These are phyloP conservation scores for Sphenostylis stenocarpa DNA, from an alignment of 306 rosid species.

Conservation along the genomic window DNA sequence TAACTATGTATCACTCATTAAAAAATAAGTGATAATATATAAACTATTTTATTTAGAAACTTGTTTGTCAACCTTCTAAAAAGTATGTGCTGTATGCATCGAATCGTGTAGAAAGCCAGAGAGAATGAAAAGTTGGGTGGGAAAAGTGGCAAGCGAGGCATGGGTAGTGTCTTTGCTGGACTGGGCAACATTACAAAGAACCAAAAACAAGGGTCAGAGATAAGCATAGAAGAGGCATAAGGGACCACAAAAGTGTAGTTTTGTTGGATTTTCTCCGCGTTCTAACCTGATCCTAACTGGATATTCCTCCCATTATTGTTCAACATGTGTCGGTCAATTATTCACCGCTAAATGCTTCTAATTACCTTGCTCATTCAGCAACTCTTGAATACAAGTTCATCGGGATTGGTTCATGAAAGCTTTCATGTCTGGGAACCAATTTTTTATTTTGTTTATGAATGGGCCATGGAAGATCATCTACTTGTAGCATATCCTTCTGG, in stretches of 20 bases:
- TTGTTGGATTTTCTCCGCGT: constrained; percentile 46
- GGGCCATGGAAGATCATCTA: background rate
- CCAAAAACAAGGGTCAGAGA: constrained; percentile 36
- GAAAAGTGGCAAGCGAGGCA: constrained; percentile 27
- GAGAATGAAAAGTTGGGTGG: constrained; percentile 25
- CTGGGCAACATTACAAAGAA: constrained; percentile 27
- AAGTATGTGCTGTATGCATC: background rate
- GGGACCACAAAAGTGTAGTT: constrained; percentile 57
- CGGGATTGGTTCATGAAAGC: background rate
- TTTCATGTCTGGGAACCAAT: background rate
- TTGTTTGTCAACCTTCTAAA: too few relatives aligned
- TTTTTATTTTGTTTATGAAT: background rate
- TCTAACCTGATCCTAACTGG: constrained; percentile 47
- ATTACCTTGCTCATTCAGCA: background rate
- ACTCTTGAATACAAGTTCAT: background rate
- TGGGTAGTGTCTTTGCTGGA: constrained; percentile 24
- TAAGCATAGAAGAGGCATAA: constrained; percentile 14
- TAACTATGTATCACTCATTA: too few relatives aligned
- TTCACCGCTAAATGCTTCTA: background rate
- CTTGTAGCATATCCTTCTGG: background rate
- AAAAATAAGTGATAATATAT: too few relatives aligned
- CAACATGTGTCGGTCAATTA: constrained; percentile 33
- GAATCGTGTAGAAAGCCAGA: constrained; percentile 30
- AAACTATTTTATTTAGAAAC: too few relatives aligned
- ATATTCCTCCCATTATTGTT: constrained; percentile 50